A percentile compares a stretch with the other conserved stretches of the same genome.
Evolutionary conservation across 345 rosid genomes (phyloP).

Genomic region (Brassica incana): DNA sequence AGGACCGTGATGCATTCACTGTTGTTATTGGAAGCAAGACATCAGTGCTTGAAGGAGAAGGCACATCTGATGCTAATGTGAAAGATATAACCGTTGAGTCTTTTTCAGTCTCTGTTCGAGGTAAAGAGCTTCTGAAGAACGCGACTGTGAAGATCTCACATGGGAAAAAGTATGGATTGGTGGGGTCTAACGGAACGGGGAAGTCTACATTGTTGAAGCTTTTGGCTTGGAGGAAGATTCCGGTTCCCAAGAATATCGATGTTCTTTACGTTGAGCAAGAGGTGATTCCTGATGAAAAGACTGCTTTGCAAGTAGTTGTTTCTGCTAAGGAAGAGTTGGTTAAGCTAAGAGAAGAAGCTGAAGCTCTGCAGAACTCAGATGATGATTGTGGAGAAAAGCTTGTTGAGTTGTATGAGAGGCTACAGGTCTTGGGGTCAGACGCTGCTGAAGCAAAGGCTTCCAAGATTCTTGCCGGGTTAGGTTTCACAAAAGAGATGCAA

Average conservation of each 20-base stretch:
- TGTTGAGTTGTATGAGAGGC: conserved; percentile 73
- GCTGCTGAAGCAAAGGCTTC: conserved; percentile 96
- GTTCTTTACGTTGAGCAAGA: conserved; percentile 94
- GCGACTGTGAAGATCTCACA: conserved; percentile 87
- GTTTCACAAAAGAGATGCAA: conserved; percentile 92
- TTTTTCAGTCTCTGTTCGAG: conserved; percentile 91
- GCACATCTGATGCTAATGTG: conserved; percentile 82
- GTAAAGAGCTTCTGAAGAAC: conserved; percentile 84
- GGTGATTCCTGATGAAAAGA: conserved; percentile 82
- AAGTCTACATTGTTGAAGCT: conserved; percentile 92
- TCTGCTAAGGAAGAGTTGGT: conserved; percentile 83
- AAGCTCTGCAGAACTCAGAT: conserved; percentile 49
- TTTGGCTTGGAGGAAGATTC: conserved; percentile 97
- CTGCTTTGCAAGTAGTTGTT: conserved; percentile 86
- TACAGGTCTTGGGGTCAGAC: conserved; percentile 88
- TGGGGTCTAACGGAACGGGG: conserved; percentile 97
- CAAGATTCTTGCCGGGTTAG: conserved; percentile 93
- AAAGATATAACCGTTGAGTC: conserved; percentile 77
- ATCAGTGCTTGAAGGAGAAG: conserved; percentile 86
- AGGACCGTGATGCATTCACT: conserved; percentile 86
- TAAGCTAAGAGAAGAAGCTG: conserved; percentile 66
- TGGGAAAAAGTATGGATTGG: conserved; percentile 93
- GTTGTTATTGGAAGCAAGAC: conserved; percentile 89
- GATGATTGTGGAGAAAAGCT: conserved; percentile 71
- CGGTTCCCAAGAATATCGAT: conserved; percentile 92